phyloP scores from a whole-genome alignment of 2,329 filamentous ascomycete species.

The Colletotrichum falcatum region DNA sequence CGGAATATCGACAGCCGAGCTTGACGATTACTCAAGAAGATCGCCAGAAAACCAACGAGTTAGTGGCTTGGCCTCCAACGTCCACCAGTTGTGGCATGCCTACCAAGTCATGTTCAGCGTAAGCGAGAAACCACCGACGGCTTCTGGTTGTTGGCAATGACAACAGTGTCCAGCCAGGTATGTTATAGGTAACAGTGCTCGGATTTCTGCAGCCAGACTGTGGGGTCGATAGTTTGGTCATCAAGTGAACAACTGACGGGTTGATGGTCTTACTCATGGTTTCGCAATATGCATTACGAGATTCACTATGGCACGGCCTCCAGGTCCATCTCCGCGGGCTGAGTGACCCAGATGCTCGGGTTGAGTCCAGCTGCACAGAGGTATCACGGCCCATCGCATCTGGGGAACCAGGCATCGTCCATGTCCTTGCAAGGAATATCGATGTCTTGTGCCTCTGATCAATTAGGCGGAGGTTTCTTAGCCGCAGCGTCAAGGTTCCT shows the following conservation, averaged over 20 bases:
- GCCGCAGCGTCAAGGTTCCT: slow-evolving; percentile 24
- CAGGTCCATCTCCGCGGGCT: slow-evolving; percentile 4
- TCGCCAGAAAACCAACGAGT: slow-evolving; percentile 12
- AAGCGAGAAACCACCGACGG: not conserved
- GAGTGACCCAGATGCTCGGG: slow-evolving; percentile 16
- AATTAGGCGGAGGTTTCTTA: not conserved
- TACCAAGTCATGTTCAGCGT: slow-evolving; percentile 8
- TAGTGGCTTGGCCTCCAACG: slow-evolving; percentile 24
- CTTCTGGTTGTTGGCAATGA: not conserved
- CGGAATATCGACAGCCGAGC: too few relatives aligned
- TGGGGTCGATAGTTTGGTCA: slow-evolving; percentile 15
- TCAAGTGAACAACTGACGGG: slow-evolving; percentile 24
- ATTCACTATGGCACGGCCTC: slow-evolving; percentile 4
- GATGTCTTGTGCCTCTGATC: not conserved
- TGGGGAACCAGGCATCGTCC: not conserved
- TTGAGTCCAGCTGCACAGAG: slow-evolving; percentile 6
- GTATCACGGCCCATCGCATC: slow-evolving; percentile 1
- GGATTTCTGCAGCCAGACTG: slow-evolving; percentile 33
- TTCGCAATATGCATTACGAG: slow-evolving; percentile 11
- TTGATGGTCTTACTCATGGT: not conserved
- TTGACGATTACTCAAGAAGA: not conserved
- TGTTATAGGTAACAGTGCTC: slow-evolving; percentile 8
- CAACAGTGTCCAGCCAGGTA: slow-evolving; percentile 5
- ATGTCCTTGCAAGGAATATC: not conserved
- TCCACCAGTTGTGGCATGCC: slow-evolving; percentile 16